phyloP scores from a whole-genome alignment of 2,329 filamentous ascomycete species.

The Aspergillus brasiliensis region DNA sequence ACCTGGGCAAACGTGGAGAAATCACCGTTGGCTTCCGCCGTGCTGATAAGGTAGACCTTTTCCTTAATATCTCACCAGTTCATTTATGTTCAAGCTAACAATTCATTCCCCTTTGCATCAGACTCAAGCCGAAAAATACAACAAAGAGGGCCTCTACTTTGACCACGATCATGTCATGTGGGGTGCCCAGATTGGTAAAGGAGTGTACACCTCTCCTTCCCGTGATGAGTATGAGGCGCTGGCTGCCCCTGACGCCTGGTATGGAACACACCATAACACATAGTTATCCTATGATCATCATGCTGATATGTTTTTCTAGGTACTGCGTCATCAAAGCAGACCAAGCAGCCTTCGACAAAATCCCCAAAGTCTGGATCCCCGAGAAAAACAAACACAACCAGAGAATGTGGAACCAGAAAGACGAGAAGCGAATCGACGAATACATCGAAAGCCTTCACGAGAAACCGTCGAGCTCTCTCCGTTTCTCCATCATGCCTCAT shows the following conservation, averaged over 20 bases:
- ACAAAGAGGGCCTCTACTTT: not conserved
- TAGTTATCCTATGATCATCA: too few species aligned
- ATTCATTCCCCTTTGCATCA: not conserved
- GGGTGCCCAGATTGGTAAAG: not conserved
- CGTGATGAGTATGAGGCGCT: not conserved
- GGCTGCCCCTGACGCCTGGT: not conserved
- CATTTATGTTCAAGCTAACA: too few species aligned
- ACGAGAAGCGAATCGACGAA: not conserved
- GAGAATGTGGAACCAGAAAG: not conserved
- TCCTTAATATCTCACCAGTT: not conserved
- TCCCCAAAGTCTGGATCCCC: not conserved
- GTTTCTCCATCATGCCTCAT: not conserved
- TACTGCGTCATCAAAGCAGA: not conserved
- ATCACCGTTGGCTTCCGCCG: not conserved
- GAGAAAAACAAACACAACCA: not conserved
- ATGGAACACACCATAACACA: not conserved
- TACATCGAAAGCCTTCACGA: not conserved
- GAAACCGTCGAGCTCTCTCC: not conserved
- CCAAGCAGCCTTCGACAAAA: not conserved
- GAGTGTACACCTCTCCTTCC: not conserved
- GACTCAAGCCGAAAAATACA: not conserved
- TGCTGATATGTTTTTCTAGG: not conserved
- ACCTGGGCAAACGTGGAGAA: not conserved
- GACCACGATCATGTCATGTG: not conserved
- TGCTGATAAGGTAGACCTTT: not conserved